Percentiles rank a stretch among this genome's conserved stretches.
Conservation (phyloP, 1,284 basidiomycete genomes). For the Malassezia furfur region DNA sequence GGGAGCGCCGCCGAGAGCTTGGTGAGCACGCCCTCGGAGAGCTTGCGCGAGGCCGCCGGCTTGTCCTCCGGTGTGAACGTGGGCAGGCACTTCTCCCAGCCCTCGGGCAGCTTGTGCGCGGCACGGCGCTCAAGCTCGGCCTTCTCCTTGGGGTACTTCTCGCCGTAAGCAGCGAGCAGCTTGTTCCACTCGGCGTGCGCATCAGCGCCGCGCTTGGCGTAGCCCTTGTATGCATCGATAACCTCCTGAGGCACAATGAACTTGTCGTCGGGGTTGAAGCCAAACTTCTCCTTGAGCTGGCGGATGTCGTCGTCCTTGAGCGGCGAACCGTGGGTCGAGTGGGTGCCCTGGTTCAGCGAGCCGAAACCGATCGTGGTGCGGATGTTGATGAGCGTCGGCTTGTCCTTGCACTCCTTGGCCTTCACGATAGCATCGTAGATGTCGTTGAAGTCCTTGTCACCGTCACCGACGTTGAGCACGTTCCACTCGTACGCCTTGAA, state of each 20-base stretch:
- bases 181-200: slow-evolving; percentile 68
- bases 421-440: slow-evolving; percentile 72
- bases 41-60: slow-evolving; percentile 81
- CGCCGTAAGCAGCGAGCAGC: slow-evolving; percentile 62
- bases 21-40: slow-evolving; percentile 79
- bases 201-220: slow-evolving; percentile 64
- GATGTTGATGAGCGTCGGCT: slow-evolving; percentile 77
- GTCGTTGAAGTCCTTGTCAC: slow-evolving; percentile 70
- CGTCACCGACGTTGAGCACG: slow-evolving; percentile 71
- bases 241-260: slow-evolving; percentile 72
- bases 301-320: slow-evolving; percentile 85
- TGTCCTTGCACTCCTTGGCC: slow-evolving; percentile 65
- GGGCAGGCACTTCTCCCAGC: slow-evolving; percentile 67
- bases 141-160: slow-evolving; percentile 73
- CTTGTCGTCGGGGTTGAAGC: slow-evolving; percentile 67
- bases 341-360: slow-evolving; percentile 80
- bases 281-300: slow-evolving; percentile 72
- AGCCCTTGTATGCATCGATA: slow-evolving; percentile 60
- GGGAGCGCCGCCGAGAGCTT: slow-evolving; percentile 66
- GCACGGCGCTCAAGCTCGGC: slow-evolving; percentile 77
- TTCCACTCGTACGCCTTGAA: slow-evolving; percentile 90
- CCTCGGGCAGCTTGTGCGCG: slow-evolving; percentile 59
- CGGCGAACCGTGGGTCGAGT: slow-evolving; percentile 82
- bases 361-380: slow-evolving; percentile 88
- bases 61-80: slow-evolving; percentile 70